A percentile compares a stretch with the other conserved stretches of the same genome.
Conservation (phyloP, 2,329 filamentous ascomycete species). For the Fusarium illudens region DNA sequence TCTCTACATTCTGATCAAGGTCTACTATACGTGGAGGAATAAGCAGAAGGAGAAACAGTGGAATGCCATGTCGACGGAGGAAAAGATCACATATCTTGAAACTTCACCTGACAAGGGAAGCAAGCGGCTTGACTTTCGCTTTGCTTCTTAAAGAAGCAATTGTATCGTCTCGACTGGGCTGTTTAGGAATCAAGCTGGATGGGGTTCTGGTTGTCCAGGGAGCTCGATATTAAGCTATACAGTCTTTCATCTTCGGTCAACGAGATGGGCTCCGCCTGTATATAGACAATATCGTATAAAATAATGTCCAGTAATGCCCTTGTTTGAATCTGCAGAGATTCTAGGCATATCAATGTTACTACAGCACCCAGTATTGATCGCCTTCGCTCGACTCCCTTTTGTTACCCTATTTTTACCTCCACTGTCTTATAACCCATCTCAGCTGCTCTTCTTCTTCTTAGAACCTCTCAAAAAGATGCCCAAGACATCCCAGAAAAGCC, state of each 20-base stretch:
- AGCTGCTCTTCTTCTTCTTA: neutral
- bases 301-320: neutral
- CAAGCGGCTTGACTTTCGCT: neutral
- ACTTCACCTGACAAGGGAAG: neutral
- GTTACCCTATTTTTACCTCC: neutral
- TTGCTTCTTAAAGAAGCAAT: neutral
- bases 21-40: neutral
- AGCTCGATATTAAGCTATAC: too few relatives aligned
- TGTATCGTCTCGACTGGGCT: neutral
- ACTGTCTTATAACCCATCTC: neutral
- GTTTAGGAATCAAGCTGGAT: neutral
- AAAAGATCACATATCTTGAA: neutral
- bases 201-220: neutral
- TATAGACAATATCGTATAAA: neutral
- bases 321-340: neutral
- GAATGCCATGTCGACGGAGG: neutral
- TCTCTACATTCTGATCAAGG: neutral
- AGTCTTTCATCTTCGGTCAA: neutral
- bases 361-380: neutral
- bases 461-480: neutral
- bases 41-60: neutral
- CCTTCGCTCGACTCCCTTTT: neutral
- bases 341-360: neutral
- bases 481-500: slow-evolving; percentile 4
- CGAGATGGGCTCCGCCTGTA: neutral